phyloP scores from a whole-genome alignment of 2,329 filamentous ascomycete genomes.

The Escovopsis sp. region DNA sequence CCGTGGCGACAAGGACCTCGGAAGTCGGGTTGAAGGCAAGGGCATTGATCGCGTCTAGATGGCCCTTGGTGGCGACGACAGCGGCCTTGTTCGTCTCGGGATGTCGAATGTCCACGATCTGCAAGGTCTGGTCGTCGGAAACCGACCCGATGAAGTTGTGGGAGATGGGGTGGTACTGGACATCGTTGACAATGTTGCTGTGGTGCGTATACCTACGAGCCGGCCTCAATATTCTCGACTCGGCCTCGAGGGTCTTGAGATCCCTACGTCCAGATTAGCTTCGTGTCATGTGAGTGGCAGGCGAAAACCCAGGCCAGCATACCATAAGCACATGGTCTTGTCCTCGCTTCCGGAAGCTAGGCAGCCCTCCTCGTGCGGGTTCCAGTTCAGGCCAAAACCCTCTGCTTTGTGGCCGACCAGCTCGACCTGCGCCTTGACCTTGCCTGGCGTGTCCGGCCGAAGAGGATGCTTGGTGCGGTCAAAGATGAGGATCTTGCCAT shows the following conservation, averaged over 20 bases:
- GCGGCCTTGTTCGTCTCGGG: conserved; percentile 51
- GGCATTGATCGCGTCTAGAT: conserved; percentile 90
- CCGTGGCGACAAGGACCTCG: conserved; percentile 84
- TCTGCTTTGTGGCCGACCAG: conserved; percentile 75
- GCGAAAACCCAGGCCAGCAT: conserved; percentile 15
- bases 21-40: conserved; percentile 84
- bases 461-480: conserved; percentile 89
- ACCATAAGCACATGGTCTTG: conserved; percentile 83
- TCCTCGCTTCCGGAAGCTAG: conserved; percentile 88
- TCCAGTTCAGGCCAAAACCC: conserved; percentile 91
- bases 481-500: conserved; percentile 81
- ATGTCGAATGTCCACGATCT: conserved; percentile 77
- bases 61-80: conserved; percentile 56
- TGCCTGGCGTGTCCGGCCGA: conserved; percentile 47
- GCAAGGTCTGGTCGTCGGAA: conserved; percentile 85
- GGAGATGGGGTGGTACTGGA: conserved; percentile 84
- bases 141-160: conserved; percentile 79
- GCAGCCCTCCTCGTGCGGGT: conserved; percentile 64
- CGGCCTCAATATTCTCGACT: conserved; percentile 56
- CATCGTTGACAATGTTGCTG: conserved; percentile 84
- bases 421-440: conserved; percentile 68
- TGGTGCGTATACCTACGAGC: conserved; percentile 74
- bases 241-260: conserved; percentile 57
- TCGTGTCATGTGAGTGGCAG: neutral
- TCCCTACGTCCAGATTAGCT: conserved; percentile 40